Percentiles rank a stretch among this genome's conserved stretches.
These are phyloP conservation scores for Cryoendolithus antarcticus DNA, from an alignment of 2,329 filamentous ascomycete genomes.

Conservation along the genomic window DNA sequence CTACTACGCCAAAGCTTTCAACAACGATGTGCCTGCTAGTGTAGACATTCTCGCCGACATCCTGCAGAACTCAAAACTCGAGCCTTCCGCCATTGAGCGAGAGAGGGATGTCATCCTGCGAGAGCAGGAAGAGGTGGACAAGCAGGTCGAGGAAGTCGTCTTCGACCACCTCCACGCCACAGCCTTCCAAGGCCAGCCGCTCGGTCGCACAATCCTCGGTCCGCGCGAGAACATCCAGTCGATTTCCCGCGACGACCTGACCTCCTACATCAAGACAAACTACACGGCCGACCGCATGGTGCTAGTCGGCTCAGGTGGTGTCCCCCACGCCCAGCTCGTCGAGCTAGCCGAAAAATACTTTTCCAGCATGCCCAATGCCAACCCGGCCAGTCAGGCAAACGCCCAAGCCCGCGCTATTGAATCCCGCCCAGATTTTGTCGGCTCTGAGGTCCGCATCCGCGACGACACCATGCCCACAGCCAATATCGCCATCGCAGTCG, in stretches of 20 bases:
- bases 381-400: constrained; percentile 62
- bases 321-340: constrained; percentile 88
- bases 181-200: constrained; percentile 89
- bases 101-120: constrained; percentile 97
- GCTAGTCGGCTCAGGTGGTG: constrained; percentile 84
- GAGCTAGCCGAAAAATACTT: constrained; percentile 97
- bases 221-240: constrained; percentile 96
- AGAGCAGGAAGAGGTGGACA: constrained; percentile 99
- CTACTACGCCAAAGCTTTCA: constrained; percentile 99
- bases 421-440: constrained; percentile 86
- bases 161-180: constrained; percentile 98
- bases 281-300: constrained; percentile 99
- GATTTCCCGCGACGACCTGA: constrained; percentile 82
- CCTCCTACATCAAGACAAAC: constrained; percentile 98
- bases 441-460: constrained; percentile 87
- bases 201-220: constrained; percentile 94
- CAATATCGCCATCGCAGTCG: constrained; percentile 95
- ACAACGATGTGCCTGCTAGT: constrained; percentile 87
- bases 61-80: constrained; percentile 97
- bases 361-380: constrained; percentile 60
- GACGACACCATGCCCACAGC: constrained; percentile 93
- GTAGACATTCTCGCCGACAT: constrained; percentile 99
- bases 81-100: constrained; percentile 82
- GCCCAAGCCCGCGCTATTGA: constrained; percentile 61
- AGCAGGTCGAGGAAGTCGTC: constrained; percentile 98